phyloP scores from a whole-genome alignment of 768 basidiomycete genomes.

The Boletus edulis region DNA sequence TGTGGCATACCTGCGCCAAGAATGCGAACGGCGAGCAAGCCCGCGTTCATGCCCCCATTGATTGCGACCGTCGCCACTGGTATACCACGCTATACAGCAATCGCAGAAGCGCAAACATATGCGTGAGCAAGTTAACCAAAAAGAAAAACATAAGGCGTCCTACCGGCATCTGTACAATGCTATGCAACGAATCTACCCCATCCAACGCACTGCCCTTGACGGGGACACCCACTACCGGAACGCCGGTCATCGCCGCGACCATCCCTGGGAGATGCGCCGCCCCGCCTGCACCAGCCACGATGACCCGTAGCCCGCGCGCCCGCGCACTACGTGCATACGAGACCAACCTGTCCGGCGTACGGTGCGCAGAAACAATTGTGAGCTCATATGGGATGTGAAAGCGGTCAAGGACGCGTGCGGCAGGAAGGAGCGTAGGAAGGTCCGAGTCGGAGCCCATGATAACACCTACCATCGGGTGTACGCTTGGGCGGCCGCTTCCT shows the following conservation, averaged over 20 bases:
- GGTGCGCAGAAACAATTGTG: conserved; percentile 94
- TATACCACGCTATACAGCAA: conserved; percentile 70
- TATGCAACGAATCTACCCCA: conserved; percentile 95
- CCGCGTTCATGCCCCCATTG: conserved; percentile 93
- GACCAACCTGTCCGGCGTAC: conserved; percentile 85
- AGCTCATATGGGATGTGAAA: conserved; percentile 89
- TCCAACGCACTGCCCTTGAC: conserved; percentile 93
- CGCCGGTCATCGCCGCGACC: conserved; percentile 90
- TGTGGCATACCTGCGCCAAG: conserved; percentile 70
- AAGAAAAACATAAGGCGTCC: conserved; percentile 29
- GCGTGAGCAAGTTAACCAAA: not conserved
- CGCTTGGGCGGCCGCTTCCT: conserved; percentile 55
- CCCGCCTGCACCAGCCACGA: conserved; percentile 98
- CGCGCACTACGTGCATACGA: conserved; percentile 78
- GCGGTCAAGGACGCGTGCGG: conserved; percentile 77
- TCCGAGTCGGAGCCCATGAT: conserved; percentile 99
- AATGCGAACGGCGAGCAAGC: conserved; percentile 88
- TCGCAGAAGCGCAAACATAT: not conserved
- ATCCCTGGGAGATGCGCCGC: conserved; percentile 98
- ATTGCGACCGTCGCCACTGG: conserved; percentile 98
- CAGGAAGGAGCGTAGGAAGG: conserved; percentile 89
- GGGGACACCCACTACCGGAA: conserved; percentile 95
- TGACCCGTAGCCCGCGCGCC: conserved; percentile 60
- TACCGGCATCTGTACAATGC: conserved; percentile 99
- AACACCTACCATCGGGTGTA: conserved; percentile 79